These are phyloP conservation scores for Phytophthora quininea DNA, from an alignment of 352 stramenopile genomes.

Conservation along the genomic window DNA sequence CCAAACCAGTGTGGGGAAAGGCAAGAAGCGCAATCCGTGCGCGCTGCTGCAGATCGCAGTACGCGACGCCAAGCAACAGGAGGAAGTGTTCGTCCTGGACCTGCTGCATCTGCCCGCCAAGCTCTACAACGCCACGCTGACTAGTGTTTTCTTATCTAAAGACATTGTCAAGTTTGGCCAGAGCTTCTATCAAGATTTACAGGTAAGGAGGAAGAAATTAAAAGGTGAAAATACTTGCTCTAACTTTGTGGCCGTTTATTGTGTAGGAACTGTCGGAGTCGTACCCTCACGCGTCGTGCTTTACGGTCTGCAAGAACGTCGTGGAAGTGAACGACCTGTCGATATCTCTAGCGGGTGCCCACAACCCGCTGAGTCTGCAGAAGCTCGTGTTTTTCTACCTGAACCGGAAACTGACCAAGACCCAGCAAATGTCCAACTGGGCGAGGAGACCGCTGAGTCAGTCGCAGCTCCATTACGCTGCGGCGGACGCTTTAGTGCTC, in stretches of 20 bases:
- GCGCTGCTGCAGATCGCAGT: constrained; percentile 74
- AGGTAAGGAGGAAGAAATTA: constrained; percentile 25
- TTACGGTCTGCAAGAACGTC: constrained; percentile 64
- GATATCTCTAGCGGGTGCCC: constrained; percentile 48
- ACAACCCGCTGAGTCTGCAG: constrained; percentile 72
- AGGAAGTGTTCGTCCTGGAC: constrained; percentile 82
- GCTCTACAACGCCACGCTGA: constrained; percentile 66
- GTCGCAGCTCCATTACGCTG: constrained; percentile 73
- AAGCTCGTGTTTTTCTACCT: constrained; percentile 82
- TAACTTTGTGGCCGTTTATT: neutral
- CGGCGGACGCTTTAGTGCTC: constrained; percentile 71
- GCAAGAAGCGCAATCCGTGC: constrained; percentile 42
- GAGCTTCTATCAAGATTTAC: constrained; percentile 64
- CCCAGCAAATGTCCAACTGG: constrained; percentile 84
- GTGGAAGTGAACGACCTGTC: constrained; percentile 83
- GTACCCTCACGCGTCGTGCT: constrained; percentile 75
- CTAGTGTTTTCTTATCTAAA: constrained; percentile 67
- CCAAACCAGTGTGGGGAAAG: constrained; percentile 59
- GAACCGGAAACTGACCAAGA: constrained; percentile 70
- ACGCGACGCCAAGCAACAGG: constrained; percentile 48
- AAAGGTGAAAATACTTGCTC: too few species aligned
- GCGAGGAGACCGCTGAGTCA: constrained; percentile 60
- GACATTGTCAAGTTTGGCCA: constrained; percentile 74
- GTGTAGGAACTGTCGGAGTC: constrained; percentile 51
- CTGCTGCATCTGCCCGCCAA: constrained; percentile 58